Conservation (phyloP, 148 eudicot genomes). For the Cornus controversa region DNA sequence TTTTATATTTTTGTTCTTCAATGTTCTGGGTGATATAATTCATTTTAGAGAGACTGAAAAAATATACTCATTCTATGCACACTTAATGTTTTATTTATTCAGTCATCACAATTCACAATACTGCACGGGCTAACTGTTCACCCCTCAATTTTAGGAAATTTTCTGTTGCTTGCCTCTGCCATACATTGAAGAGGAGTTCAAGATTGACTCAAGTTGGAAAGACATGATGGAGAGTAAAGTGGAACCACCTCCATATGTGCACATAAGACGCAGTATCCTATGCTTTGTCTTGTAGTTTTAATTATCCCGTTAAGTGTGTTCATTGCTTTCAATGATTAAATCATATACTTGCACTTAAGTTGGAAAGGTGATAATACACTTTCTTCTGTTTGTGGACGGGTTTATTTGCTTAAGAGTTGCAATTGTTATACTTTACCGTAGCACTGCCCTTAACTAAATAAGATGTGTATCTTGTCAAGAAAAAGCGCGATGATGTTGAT, state of each 20-base stretch:
- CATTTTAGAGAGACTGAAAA: neutral
- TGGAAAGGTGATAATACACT: neutral
- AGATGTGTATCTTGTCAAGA: slow-evolving; percentile 86
- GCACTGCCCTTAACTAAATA: slow-evolving; percentile 34
- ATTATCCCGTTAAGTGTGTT: neutral
- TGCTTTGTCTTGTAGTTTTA: neutral
- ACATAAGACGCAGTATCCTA: slow-evolving; percentile 93
- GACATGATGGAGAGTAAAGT: slow-evolving; percentile 39
- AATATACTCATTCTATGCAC: neutral
- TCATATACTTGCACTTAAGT: neutral
- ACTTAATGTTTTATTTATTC: neutral
- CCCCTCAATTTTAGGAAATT: slow-evolving; percentile 46
- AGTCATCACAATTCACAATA: neutral
- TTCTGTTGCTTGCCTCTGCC: slow-evolving; percentile 72
- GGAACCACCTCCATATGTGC: slow-evolving; percentile 72
- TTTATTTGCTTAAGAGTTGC: slow-evolving; percentile 6
- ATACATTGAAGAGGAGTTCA: slow-evolving; percentile 63
- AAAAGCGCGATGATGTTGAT: slow-evolving; percentile 52
- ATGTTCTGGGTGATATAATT: neutral
- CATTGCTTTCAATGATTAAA: neutral
- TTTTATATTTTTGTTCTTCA: neutral
- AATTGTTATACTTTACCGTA: neutral
- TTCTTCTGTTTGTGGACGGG: neutral
- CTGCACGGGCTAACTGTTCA: slow-evolving; percentile 9
- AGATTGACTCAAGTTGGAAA: slow-evolving; percentile 49